Percentiles rank a stretch among this genome's conserved stretches.
These are phyloP conservation scores for Gymnopilus junonius DNA, from an alignment of 768 basidiomycete species.

Conservation along the genomic window DNA sequence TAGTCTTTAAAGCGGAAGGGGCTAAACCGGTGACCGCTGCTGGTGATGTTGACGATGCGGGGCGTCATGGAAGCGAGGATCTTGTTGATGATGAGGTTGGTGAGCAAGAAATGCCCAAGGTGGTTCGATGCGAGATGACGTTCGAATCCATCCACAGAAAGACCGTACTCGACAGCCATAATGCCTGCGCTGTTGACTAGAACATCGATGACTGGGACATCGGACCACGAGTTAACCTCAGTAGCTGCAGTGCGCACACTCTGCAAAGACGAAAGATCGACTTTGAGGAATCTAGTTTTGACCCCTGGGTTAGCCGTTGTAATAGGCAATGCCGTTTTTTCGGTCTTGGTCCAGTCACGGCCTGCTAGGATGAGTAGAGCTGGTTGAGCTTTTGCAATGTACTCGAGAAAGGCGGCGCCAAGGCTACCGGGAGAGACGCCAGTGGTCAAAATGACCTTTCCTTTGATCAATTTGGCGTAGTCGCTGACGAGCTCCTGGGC, in stretches of 20 bases:
- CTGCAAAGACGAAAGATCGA: not conserved
- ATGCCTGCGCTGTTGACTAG: not conserved
- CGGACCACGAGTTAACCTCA: not conserved
- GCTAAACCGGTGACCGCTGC: not conserved
- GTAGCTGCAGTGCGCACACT: not conserved
- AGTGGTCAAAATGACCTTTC: not conserved
- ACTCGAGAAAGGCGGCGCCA: not conserved
- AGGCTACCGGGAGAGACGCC: not conserved
- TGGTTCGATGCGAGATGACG: not conserved
- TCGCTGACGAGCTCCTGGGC: not conserved
- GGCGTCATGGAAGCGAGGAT: not conserved
- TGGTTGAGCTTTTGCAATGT: not conserved
- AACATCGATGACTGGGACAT: not conserved
- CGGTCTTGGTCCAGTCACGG: not conserved
- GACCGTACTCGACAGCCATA: not conserved
- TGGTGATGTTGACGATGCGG: not conserved
- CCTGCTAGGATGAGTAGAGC: not conserved
- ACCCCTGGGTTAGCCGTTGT: not conserved
- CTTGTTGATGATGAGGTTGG: not conserved
- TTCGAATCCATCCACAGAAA: not conserved
- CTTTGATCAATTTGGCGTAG: not conserved
- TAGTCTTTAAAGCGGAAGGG: not conserved
- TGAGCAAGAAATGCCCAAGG: not conserved
- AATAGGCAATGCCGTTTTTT: not conserved
- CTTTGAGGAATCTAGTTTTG: not conserved